Evolutionary conservation across 169 alveolate species (phyloP), one percentile per base, ranked within the genome.

Genomic region (Theileria luwenshuni): DNA sequence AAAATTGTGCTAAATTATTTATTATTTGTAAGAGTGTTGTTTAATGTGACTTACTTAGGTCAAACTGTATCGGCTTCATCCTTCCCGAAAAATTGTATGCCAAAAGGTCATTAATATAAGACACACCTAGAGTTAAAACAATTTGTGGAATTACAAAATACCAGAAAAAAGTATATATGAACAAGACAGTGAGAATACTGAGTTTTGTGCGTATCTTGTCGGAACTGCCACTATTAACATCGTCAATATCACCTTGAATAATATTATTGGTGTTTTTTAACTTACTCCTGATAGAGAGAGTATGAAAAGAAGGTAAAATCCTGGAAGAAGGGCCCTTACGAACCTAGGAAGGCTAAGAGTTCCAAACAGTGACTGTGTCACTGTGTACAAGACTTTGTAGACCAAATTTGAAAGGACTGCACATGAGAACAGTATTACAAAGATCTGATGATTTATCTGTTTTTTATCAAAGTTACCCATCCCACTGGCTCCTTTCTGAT

Each of bases 401-500:
- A 59, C 15, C 43, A 76, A 48, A 49, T 76, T 76, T 33, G 86
- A 63, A 42, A 67, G n/a, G 1, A 76, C 52, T n/a, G 58, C 64
- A 48, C 86, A 76, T 15, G 68, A 47, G 48, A 71, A 69, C 30
- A 76, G 41, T 8, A 76, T 69, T 52, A 48, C 74, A 33, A 76
- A 69, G 35, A 76, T 51, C 86, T 76, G 41, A 6, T 2, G 25
- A 32, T 17, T 12, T 21, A 28, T 12, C 30, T 21, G 19, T 51
- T 15, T 23, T 6, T 6, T 38, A 32, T 19, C 17, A 21, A 33
- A 52, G 42, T 13, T 74, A 81, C 89, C 89, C 89, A 81, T 47
- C 89, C 89, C 19, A 81, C 69, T 6, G 89, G 89, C 51, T 81
- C 85, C 74, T 81, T 73, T 45, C 81, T 33, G 12, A 81, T 58